phyloP scores from a whole-genome alignment of 2,329 filamentous ascomycete species.

The Penicillium crustosum region DNA sequence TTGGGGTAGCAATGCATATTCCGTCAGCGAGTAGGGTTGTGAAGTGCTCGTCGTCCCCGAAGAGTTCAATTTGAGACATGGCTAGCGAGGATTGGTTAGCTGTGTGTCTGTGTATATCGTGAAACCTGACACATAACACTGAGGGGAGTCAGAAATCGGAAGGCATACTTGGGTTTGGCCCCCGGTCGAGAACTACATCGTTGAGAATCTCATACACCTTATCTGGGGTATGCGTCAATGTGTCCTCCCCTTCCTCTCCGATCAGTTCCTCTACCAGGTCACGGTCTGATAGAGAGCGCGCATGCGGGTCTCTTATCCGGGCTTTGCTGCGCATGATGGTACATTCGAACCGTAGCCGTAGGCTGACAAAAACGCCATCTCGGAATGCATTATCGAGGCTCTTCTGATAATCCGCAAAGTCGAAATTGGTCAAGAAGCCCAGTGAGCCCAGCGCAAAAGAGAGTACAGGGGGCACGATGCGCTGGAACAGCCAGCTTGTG shows the following conservation, averaged over 20 bases:
- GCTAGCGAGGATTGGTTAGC: conserved; percentile 50
- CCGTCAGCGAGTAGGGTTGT: conserved; percentile 92
- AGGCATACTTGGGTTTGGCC: conserved; percentile 79
- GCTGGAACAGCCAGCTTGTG: conserved; percentile 94
- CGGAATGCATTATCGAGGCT: conserved; percentile 71
- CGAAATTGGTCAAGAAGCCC: conserved; percentile 95
- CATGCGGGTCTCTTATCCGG: conserved; percentile 29
- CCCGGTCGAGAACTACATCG: conserved; percentile 92
- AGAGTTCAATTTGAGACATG: conserved; percentile 89
- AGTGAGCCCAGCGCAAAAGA: conserved; percentile 89
- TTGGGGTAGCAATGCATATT: conserved; percentile 89
- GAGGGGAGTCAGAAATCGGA: conserved; percentile 18
- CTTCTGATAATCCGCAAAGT: conserved; percentile 71
- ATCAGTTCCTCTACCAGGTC: conserved; percentile 89
- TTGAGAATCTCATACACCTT: conserved; percentile 89
- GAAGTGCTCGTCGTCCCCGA: conserved; percentile 93
- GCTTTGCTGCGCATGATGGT: conserved; percentile 74
- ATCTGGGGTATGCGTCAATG: conserved; percentile 80
- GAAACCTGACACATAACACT: background rate
- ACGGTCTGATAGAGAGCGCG: conserved; percentile 44
- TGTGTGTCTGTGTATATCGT: background rate
- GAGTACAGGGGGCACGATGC: conserved; percentile 87
- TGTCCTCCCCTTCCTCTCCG: conserved; percentile 79
- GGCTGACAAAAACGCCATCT: conserved; percentile 82
- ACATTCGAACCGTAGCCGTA: conserved; percentile 86